Base-by-base conservation (phyloP, 441 rosid species). In the Erodium chrysanthum region DNA sequence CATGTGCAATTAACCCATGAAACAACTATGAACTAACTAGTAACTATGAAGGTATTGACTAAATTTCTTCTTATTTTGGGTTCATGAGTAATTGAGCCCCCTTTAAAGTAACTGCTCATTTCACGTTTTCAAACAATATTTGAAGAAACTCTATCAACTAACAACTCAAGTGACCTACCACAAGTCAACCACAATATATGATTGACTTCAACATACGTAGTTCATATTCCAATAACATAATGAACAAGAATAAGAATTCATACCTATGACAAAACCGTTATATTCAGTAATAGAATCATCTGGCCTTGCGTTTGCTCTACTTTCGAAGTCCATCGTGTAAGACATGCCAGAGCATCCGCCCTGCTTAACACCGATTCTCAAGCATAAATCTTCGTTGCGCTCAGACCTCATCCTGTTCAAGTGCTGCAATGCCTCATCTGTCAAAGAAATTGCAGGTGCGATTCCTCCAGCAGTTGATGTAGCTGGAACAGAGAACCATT, bases 291-390 rank as follows among this genome's bases (percentile, higher is more conserved):
- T 59, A 0, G 98, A 93, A 64, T 89, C 98, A 73, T 85, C 97
- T 0, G 97, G 86, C 74, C 92, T 81, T 1, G 92, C 71, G n/a
- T 88, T 84, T 1, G 76, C 74, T 66, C 81, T 76, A 56, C 78
- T 84, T 86, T 91, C 96, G 21, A 94, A 91, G 60, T 91, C 98
- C 98, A 94, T 93, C 0, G 95, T 82, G 73, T 91, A 93, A 17
- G 97, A 93, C 98, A 93, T 91, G 73, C 98, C 98, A 0, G 97
- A 91, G 78, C 96, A 93, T 17, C 97, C 96, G 5, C 98, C 98
- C 21, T 94, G 97, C 68, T 83, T 88, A 21, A 94, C 96, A 71
- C 97, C 96, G 25, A 94, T 94, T 73, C 98, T 86, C 75, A 93
- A 84, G 75, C 95, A 93, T 81, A 91, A 70, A 81, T 93, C 95